Evolutionary conservation across 108 stramenopile species (phyloP), one percentile per base, ranked within the genome.

Genomic region (Stephanodiscus minutulus): DNA sequence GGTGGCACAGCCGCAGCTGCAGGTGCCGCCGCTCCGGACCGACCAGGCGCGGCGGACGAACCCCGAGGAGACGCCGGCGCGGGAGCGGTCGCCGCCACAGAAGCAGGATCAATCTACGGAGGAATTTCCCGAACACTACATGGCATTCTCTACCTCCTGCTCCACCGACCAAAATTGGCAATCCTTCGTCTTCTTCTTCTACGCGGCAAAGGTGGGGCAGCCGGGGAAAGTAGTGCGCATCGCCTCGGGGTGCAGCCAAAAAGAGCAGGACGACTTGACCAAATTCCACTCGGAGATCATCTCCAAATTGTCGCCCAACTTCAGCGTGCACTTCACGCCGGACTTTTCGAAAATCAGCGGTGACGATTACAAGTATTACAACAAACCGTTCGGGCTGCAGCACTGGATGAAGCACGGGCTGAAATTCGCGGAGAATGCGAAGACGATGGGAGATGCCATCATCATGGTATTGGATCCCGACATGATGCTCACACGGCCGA

Each of bases 131-230:
- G 65, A 35, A 21, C 78, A 79, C 67, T 79, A 79, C 81, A 63
- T 66, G 47, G 67, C 66, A 35, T 97, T 97, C 75, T 88, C 88
- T 22, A 95, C 94, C 8, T 89, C 86, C 47, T 98, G 97, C 77
- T 91, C 88, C 25, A 66, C 67, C 39, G 96, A 85, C 69, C 96
- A 98, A 77, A 87, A 92, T 68, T 98, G 97, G 97, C 96, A 98
- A 75, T 87, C 94, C 0, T 91, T 94, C 54, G 68, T 91, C 21
- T 82, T 98, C 25, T 98, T 96, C 72, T 94, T 84, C 77, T 89
- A 81, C 41, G 86, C 91, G 17, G 3, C 74, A 28, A 74, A 76
- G 48, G 88, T 88, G 49, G 74, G 85, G 8, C 96, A 97, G 64
- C 86, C 82, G 39, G 97, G 97, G 24, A 63, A 83, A 27, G 85